These are phyloP conservation scores for Kodamaea fukazawae DNA, from an alignment of 805 yeast genomes.

Conservation along the genomic window DNA sequence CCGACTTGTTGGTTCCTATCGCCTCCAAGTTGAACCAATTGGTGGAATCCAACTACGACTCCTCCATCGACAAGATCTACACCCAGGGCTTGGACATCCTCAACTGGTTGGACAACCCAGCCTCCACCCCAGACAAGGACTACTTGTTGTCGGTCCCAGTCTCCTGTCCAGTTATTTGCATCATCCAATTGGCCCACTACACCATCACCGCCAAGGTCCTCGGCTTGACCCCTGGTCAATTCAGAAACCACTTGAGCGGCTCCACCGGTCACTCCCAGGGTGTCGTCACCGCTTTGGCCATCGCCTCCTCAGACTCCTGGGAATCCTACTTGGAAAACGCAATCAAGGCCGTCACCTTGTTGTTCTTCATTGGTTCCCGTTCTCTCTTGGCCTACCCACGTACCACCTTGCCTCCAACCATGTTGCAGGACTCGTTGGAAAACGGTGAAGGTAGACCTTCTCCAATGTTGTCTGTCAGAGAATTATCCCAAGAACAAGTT, in stretches of 20 bases:
- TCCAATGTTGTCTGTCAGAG: conserved; percentile 95
- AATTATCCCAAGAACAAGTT: conserved; percentile 76
- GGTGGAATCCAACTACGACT: conserved; percentile 62
- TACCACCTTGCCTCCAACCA: conserved; percentile 91
- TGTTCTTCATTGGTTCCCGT: conserved; percentile 92
- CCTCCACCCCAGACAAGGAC: conserved; percentile 84
- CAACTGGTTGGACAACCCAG: conserved; percentile 83
- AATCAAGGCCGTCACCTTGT: conserved; percentile 73
- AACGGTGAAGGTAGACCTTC: conserved; percentile 96
- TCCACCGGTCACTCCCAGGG: conserved; percentile 92
- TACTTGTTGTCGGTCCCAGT: conserved; percentile 89
- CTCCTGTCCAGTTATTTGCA: conserved; percentile 95
- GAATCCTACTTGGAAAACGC: conserved; percentile 70
- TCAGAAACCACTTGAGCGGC: conserved; percentile 65
- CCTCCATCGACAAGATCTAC: conserved; percentile 62
- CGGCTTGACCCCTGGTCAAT: conserved; percentile 87
- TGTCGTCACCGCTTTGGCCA: conserved; percentile 87
- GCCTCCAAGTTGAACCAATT: conserved; percentile 66
- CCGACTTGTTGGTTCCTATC: conserved; percentile 67
- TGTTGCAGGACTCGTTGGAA: conserved; percentile 86
- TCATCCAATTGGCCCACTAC: conserved; percentile 91
- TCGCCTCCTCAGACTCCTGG: conserved; percentile 83
- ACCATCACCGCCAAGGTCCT: conserved; percentile 81
- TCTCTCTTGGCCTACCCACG: conserved; percentile 88
- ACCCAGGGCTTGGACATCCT: conserved; percentile 91